Evolutionary conservation across 176 grass and related monocot genomes (phyloP), one percentile per base, ranked within the genome.

Genomic region (Poa annua): DNA sequence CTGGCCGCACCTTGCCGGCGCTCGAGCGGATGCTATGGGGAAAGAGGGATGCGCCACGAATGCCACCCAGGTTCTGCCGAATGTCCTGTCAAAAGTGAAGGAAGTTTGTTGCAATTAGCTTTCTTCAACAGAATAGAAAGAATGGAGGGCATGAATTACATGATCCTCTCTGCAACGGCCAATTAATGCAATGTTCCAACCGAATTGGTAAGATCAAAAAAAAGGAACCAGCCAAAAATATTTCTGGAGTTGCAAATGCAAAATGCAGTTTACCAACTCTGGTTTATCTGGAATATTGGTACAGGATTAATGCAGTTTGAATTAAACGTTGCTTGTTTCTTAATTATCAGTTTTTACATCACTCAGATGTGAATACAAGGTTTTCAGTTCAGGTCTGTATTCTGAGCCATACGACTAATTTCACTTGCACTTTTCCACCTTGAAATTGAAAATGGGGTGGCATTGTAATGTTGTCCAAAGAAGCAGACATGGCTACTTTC

Each of bases 11-110:
- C 81, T 96, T 99, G 44, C 83, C 81, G 4, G 71, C 42, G 32
- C 88, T 74, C 4, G 87, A 92, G 21, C 93, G 93, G 44, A 99
- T 96, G 83, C 96, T 99, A 13, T 94, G 96, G 65, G 96, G 96
- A 10, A 96, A 99, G 35, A 99, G 84, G 36, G 96, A 96, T 42
- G 93, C 87, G 1, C 93, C 87, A 26, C 88, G 91, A 53, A 99
- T 99, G 56, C 89, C 91, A 19, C 96, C 91, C 79, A 99, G 53
- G 74, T 93, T 96, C 81, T 99, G 93, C 65, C 93, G 87, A 66
- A 99, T 99, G 81, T 99, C 96, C 96, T 99, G 49, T 79, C 51
- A 86, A 11, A 44, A 51, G 52, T 5, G 19, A 79, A 6, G 4
- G 11, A 44, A 22, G 41, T 11, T 60, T 34, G 41, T 50, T 9